These are phyloP conservation scores for Ophiostoma tasmaniense DNA, from an alignment of 2,329 filamentous ascomycete genomes.

Conservation along the genomic window DNA sequence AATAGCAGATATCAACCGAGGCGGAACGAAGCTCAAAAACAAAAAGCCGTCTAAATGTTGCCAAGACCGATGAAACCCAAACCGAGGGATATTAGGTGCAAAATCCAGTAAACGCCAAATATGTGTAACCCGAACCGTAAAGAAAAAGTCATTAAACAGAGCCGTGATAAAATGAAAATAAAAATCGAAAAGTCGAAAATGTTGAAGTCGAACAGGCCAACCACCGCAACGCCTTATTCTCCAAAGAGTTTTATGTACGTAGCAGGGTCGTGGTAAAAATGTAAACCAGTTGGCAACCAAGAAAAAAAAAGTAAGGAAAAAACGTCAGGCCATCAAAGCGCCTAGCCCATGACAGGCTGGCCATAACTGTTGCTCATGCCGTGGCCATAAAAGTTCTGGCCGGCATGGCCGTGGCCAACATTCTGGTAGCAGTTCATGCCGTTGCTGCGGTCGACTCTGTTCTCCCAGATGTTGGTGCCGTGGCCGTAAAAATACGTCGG, in stretches of 20 bases:
- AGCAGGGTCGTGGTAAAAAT: not conserved
- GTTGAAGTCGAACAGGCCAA: not conserved
- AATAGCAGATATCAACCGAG: not conserved
- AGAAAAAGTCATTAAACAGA: constrained; percentile 3
- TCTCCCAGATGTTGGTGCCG: constrained; percentile 2
- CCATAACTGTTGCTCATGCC: constrained; percentile 31
- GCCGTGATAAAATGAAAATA: constrained; percentile 4
- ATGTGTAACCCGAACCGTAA: constrained; percentile 6
- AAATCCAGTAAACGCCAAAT: constrained; percentile 8
- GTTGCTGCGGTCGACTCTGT: not conserved
- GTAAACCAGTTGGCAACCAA: not conserved
- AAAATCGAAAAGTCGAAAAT: not conserved
- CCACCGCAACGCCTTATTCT: not conserved
- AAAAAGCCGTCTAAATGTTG: constrained; percentile 8
- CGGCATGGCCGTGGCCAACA: not conserved
- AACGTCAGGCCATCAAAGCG: not conserved
- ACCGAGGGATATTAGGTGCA: constrained; percentile 11
- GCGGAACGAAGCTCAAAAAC: not conserved
- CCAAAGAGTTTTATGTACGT: not conserved
- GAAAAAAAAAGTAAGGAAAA: not conserved
- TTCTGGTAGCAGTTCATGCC: constrained; percentile 7
- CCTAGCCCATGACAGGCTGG: constrained; percentile 47
- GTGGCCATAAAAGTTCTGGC: not conserved
- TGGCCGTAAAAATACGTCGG: not conserved
- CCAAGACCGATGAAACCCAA: constrained; percentile 10